Base-by-base conservation (phyloP, 2,329 filamentous ascomycete species). In the Clonostachys chloroleuca region DNA sequence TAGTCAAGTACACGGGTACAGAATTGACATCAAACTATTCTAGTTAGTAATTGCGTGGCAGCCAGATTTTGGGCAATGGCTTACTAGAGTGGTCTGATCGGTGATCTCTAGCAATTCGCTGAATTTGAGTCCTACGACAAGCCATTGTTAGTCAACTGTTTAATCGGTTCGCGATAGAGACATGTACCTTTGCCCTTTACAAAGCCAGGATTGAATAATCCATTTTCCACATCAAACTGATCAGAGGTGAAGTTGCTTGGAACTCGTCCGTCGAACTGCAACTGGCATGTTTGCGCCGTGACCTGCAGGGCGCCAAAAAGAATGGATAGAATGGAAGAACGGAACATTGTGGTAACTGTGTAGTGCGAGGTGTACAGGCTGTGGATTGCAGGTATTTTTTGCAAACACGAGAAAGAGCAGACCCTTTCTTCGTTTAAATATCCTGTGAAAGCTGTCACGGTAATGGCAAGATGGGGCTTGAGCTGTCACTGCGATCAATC, bases 1-100 rank as follows among this genome's bases (percentile, higher is more conserved):
- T 74, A 39, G 76, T 80, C 10, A 81, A 73, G 55, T 78, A 76
- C 18, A 81, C 53, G 5, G 79, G 64, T 34, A 70, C 61, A 40
- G 68, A 65, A 42, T 64, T 62, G 14, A 53, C 54, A 45, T 80
- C 75, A 53, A 79, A 79, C 59, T 36, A 49, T 16, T 52, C 57
- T 47, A 51, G 54, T 13, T 51, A 47, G 5, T 49, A 44, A 36
- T 49, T 48, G 39, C 50, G 47, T 35, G 45, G 10, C 13, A 33
- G 40, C 40, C 10, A 50, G 37, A 30, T 44, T 14, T 30, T 49
- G 49, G 47, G 44, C 49, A 48, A 52, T 52, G 49, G 52, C 51
- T 49, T 64, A 46, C 59, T 71, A 70, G 20, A 72, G 54, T 12
- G 74, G 5, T 57, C 47, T 5, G 60, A 52, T 40, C 64, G 62